Evolutionary conservation across 2,329 filamentous ascomycete species (phyloP), one percentile per base, ranked within the genome.

Genomic region (Diaporthe australafricana): DNA sequence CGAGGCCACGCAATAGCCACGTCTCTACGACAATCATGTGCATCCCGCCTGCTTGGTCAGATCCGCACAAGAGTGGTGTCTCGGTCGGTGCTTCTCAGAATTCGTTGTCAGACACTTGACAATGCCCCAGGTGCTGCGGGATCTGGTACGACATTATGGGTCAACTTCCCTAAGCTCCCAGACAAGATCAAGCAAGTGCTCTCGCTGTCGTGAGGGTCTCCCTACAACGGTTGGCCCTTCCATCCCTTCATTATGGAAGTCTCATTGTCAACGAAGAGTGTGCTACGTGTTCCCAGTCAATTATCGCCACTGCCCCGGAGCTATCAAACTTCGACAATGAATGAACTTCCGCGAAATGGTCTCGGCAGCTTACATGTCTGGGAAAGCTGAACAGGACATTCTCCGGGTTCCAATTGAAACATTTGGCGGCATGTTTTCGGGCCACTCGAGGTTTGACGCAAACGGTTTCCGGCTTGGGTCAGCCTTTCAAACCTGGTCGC

Each of bases 1-100:
- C 62, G 32, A 52, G 52, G 38, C 52, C 60, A 55, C 56, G 60
- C 71, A 65, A n/a, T 22, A 38, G 30, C 68, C 68, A 53, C 45
- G 20, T 20, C 20, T 35, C 40, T 60, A 52, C 50, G 60, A 50
- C 53, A 42, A 27, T 55, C 65, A 25, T 55, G 42, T 47, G 20
- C 25, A 27, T 38, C 16, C n/a, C 38, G 56, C 27, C 27, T 60
- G 50, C 38, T 68, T 66, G 68, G 71, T 32, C 48, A 42, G 35
- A 47, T 30, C 42, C 30, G 60, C 52, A 62, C 32, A 47, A 62
- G 27, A 30, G 16, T 22, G 11, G 25, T 66, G 45, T 70, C 35
- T 67, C 52, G 30, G 22, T 53, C 16, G 48, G 62, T 42, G 20
- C 22, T 45, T 20, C 32, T 9, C 32, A 40, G 30, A 38, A 25